Evolutionary conservation across 2,329 filamentous ascomycete genomes (phyloP).

Genomic region (Talaromyces marneffei): DNA sequence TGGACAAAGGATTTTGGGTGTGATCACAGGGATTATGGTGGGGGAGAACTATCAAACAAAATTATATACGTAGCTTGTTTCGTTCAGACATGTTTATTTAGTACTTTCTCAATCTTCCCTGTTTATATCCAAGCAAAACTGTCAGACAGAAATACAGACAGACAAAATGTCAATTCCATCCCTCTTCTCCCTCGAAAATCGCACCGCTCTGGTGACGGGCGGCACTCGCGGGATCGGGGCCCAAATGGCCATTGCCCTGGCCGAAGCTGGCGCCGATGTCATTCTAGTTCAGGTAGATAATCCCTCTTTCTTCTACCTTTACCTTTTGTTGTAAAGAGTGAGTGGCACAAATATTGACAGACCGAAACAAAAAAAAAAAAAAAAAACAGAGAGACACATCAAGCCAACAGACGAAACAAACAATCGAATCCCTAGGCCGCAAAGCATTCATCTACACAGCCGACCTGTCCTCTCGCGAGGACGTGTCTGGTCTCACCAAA

Average conservation of each 20-base stretch:
- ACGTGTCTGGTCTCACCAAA: constrained; percentile 37
- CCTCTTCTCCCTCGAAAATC: constrained; percentile 15
- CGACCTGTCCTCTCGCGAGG: constrained; percentile 37
- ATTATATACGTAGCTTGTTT: background rate
- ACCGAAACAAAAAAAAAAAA: too few species aligned
- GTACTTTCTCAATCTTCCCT: background rate
- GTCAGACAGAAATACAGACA: background rate
- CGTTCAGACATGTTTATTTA: too few species aligned
- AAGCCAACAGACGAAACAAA: constrained; percentile 40
- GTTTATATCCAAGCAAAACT: background rate
- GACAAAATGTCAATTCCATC: constrained; percentile 7
- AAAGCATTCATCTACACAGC: constrained; percentile 40
- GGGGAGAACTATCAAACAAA: background rate
- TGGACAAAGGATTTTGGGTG: background rate
- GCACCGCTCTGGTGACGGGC: constrained; percentile 32
- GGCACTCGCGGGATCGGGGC: constrained; percentile 44
- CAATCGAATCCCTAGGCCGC: constrained; percentile 34
- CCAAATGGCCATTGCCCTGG: constrained; percentile 44
- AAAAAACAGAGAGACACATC: constrained; percentile 51
- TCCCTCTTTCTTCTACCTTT: background rate
- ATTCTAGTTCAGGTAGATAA: constrained; percentile 36
- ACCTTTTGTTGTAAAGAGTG: background rate
- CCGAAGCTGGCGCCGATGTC: constrained; percentile 46
- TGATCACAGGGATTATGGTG: background rate
- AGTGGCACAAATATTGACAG: background rate